A percentile compares a stretch with the other conserved stretches of the same genome.
Evolutionary conservation across 2,329 filamentous ascomycete genomes (phyloP).

Genomic region (Colletotrichum lentis): DNA sequence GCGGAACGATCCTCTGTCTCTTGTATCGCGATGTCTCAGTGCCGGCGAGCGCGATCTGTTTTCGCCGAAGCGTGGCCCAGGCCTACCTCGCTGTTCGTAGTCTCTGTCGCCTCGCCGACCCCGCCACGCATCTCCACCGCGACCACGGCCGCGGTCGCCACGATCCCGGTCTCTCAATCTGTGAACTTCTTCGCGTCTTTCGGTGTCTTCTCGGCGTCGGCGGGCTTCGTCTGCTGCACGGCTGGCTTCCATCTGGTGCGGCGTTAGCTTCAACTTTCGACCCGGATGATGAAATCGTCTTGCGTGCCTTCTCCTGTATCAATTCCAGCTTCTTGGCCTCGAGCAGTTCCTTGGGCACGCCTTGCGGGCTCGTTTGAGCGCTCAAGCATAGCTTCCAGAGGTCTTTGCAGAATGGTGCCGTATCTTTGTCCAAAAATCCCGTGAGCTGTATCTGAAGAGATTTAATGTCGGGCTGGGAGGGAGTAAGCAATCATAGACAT

Average conservation of each 20-base stretch:
- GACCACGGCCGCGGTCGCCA: constrained; percentile 60
- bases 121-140: constrained; percentile 62
- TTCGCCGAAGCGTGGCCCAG: constrained; percentile 55
- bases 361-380: constrained; percentile 85
- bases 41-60: constrained; percentile 60
- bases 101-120: constrained; percentile 63
- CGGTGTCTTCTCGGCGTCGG: constrained; percentile 74
- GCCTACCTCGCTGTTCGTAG: constrained; percentile 54
- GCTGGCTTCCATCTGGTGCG: constrained; percentile 78
- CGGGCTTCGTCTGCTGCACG: constrained; percentile 80
- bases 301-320: constrained; percentile 86
- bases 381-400: constrained; percentile 92
- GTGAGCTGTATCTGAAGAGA: constrained; percentile 92
- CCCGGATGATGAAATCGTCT: not conserved
- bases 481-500: constrained; percentile 37
- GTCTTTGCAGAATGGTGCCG: constrained; percentile 87
- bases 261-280: constrained; percentile 22
- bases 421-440: constrained; percentile 94
- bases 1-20: constrained; percentile 54
- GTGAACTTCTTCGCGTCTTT: constrained; percentile 75
- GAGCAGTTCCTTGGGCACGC: constrained; percentile 91
- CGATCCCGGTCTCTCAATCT: constrained; percentile 72
- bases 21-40: constrained; percentile 53
- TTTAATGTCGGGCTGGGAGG: constrained; percentile 87
- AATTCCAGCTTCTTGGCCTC: constrained; percentile 97